A percentile compares a stretch with the other conserved stretches of the same genome.
phyloP scores from a whole-genome alignment of 805 yeast genomes.

The Saccharomycopsis javanensis region DNA sequence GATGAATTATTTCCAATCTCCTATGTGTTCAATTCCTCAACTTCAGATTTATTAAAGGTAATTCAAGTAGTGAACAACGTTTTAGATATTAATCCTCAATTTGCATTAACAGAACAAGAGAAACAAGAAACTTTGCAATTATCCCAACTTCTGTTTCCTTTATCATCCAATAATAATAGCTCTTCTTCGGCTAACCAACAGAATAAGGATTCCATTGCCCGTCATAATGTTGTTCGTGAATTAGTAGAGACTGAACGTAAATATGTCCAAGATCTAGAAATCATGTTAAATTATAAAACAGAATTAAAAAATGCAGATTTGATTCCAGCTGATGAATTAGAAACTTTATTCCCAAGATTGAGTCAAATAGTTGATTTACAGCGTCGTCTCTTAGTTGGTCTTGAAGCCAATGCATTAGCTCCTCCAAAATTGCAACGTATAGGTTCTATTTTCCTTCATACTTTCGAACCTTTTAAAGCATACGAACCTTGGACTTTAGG shows the following conservation, averaged over 20 bases:
- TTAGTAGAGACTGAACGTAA: conserved; percentile 84
- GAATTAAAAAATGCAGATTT: conserved; percentile 58
- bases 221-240: conserved; percentile 76
- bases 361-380: conserved; percentile 83
- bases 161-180: conserved; percentile 1
- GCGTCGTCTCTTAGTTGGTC: conserved; percentile 75
- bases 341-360: conserved; percentile 76
- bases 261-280: conserved; percentile 85
- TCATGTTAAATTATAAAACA: conserved; percentile 53
- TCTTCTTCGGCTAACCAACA: conserved; percentile 20
- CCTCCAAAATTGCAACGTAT: conserved; percentile 71
- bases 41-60: conserved; percentile 68
- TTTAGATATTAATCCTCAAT: conserved; percentile 41
- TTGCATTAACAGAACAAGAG: conserved; percentile 24
- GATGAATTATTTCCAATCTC: conserved; percentile 83
- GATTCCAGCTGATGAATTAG: conserved; percentile 70
- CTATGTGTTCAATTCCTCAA: conserved; percentile 74
- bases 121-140: conserved; percentile 17
- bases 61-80: conserved; percentile 62
- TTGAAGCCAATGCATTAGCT: conserved; percentile 77
- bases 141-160: neutral
- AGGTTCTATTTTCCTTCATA: conserved; percentile 81
- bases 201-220: conserved; percentile 32
- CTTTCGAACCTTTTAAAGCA: conserved; percentile 66
- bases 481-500: conserved; percentile 94